Percentiles rank a stretch among this genome's conserved stretches.
phyloP scores from a whole-genome alignment of 305 asterid species.

The Fraxinus sp. region DNA sequence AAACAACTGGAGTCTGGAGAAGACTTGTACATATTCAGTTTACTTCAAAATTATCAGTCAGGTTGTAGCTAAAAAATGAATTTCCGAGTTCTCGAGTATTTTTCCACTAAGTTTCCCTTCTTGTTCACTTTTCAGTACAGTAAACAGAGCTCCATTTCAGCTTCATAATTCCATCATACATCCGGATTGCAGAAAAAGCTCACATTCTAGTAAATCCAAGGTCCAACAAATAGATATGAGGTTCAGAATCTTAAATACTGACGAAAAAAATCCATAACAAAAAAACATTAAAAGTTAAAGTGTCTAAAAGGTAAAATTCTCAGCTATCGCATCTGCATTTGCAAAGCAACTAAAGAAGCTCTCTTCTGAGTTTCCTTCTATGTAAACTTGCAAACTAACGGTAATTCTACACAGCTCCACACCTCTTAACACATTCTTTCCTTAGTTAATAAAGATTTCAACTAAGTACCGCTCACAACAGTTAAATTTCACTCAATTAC shows the following conservation, averaged over 20 bases:
- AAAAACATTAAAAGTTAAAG: no score
- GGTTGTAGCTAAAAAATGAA: not conserved
- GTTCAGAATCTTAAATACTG: not conserved
- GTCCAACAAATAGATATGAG: not conserved
- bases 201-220: not conserved
- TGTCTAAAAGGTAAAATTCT: not conserved
- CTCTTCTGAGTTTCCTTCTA: not conserved
- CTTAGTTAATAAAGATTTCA: not conserved
- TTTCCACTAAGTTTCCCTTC: not conserved
- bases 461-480: not conserved
- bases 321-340: not conserved
- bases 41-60: not conserved
- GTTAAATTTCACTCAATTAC: not conserved
- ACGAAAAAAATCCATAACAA: not conserved
- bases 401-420: not conserved
- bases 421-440: not conserved
- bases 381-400: not conserved
- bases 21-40: not conserved
- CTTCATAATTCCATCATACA: not conserved
- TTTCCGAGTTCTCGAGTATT: not conserved
- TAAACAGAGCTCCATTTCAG: not conserved
- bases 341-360: not conserved
- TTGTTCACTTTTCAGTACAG: not conserved
- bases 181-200: not conserved
- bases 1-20: not conserved